Evolutionary conservation across 441 rosid species (phyloP).

Genomic region (Mallotus japonicus): DNA sequence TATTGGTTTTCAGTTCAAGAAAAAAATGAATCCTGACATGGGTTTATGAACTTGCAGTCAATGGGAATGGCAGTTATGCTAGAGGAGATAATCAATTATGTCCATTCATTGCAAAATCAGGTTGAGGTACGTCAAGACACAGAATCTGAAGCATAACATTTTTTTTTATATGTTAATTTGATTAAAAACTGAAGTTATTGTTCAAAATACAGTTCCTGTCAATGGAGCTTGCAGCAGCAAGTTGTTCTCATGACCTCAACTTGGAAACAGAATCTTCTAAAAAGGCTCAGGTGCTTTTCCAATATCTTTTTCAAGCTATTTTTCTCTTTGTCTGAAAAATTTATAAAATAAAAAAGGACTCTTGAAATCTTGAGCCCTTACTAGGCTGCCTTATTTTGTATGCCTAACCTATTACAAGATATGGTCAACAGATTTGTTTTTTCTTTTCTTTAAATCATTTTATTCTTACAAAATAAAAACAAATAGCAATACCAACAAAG

Average conservation of each 20-base stretch:
- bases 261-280: conserved; percentile 24
- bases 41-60: conserved; percentile 37
- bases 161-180: background rate
- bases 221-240: conserved; percentile 64
- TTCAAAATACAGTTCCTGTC: conserved; percentile 54
- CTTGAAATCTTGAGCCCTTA: conserved; percentile 10
- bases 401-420: conserved; percentile 19
- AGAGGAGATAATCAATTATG: conserved; percentile 64
- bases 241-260: conserved; percentile 32
- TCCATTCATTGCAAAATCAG: conserved; percentile 62
- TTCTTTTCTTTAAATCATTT: background rate
- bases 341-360: background rate
- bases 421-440: conserved; percentile 8
- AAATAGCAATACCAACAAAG: background rate
- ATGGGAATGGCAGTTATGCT: conserved; percentile 72
- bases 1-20: background rate
- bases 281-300: conserved; percentile 33
- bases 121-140: conserved; percentile 44
- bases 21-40: conserved; percentile 10
- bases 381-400: conserved; percentile 24
- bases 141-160: background rate
- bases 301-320: conserved; percentile 2
- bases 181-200: conserved; percentile 1
- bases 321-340: background rate
- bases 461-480: background rate